Percentiles rank a stretch among this genome's conserved stretches.
Conservation (phyloP, 305 asterid genomes). For the Withania somnifera region DNA sequence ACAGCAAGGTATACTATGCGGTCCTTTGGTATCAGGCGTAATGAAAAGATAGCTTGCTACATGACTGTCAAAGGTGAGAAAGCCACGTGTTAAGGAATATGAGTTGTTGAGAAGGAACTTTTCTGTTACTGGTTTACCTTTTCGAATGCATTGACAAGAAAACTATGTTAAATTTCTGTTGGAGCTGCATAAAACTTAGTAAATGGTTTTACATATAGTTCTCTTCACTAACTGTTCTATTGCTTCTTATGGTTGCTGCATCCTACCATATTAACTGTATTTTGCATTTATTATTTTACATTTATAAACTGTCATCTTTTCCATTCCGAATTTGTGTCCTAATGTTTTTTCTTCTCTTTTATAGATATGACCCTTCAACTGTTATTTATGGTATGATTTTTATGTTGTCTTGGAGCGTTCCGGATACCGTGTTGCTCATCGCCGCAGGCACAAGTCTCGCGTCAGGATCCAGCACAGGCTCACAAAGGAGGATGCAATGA, state of each 20-base stretch:
- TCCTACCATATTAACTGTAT: not conserved
- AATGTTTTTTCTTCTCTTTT: not conserved
- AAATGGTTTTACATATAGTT: not conserved
- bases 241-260: too few species aligned
- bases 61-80: constrained; percentile 79
- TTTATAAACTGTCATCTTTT: not conserved
- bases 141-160: not conserved
- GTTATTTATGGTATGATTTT: constrained; percentile 96
- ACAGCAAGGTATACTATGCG: constrained; percentile 73
- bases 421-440: constrained; percentile 89
- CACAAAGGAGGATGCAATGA: constrained; percentile 89
- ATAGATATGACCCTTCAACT: constrained; percentile 88
- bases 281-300: not conserved
- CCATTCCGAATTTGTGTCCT: not conserved
- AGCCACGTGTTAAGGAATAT: constrained; percentile 81
- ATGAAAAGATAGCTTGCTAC: constrained; percentile 74
- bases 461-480: constrained; percentile 92
- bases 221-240: not conserved
- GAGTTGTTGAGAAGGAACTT: constrained; percentile 63
- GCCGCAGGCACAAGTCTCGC: constrained; percentile 91
- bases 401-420: constrained; percentile 84
- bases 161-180: not conserved
- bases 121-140: not conserved
- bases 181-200: not conserved
- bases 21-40: constrained; percentile 74